phyloP scores from a whole-genome alignment of 73 alveolate genomes.

The Tetrahymena borealis region DNA sequence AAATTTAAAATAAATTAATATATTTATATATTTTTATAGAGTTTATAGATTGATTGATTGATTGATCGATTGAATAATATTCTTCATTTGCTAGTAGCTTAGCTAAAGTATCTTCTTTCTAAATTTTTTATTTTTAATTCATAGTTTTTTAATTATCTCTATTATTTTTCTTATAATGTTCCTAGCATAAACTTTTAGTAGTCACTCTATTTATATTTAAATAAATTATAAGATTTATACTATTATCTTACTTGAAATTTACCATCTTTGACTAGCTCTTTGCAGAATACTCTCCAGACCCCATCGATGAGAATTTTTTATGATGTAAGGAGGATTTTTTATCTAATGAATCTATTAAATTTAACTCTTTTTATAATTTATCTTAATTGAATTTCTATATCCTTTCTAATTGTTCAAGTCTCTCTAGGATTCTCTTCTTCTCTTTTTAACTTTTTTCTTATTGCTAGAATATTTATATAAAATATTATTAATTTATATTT shows the following conservation, averaged over 20 bases:
- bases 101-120: not conserved
- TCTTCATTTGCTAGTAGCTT: not conserved
- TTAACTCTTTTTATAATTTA: not conserved
- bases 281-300: not conserved
- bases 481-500: conserved; percentile 1
- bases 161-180: not conserved
- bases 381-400: not conserved
- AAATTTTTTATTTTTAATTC: not conserved
- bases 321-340: not conserved
- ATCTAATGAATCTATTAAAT: not conserved
- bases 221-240: not conserved
- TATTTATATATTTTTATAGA: too few species aligned
- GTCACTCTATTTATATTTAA: not conserved
- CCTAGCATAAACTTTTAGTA: not conserved
- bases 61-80: not conserved
- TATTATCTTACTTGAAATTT: not conserved
- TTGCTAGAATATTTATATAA: not conserved
- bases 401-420: conserved; percentile 20
- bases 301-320: not conserved
- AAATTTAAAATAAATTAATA: too few species aligned
- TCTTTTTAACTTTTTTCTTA: conserved; percentile 14
- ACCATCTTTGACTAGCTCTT: not conserved
- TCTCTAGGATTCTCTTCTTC: conserved; percentile 23
- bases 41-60: not conserved
- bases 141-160: not conserved